Evolutionary conservation across 2,329 filamentous ascomycete genomes (phyloP).

Genomic region (Monosporascus sp.): DNA sequence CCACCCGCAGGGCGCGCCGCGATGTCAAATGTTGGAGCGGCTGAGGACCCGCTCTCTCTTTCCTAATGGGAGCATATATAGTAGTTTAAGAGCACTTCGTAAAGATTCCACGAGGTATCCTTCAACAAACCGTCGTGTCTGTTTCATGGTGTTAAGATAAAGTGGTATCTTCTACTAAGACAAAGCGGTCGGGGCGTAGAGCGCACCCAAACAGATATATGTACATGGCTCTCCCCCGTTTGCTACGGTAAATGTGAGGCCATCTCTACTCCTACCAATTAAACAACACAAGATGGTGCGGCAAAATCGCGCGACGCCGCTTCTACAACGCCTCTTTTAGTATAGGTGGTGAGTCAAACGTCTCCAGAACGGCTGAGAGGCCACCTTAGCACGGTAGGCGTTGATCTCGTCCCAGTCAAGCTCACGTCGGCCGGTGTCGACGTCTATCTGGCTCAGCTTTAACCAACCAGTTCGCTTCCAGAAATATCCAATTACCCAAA

Average conservation of each 20-base stretch:
- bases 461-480: slow-evolving; percentile 62
- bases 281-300: neutral
- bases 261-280: neutral
- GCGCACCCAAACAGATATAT: no score
- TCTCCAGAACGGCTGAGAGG: slow-evolving; percentile 41
- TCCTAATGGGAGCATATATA: no score
- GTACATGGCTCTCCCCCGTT: neutral
- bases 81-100: no score
- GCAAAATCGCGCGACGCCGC: neutral
- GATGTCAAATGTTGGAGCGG: neutral
- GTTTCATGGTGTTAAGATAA: no score
- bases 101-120: no score
- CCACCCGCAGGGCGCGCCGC: neutral
- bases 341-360: slow-evolving; percentile 27
- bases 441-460: slow-evolving; percentile 55
- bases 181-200: no score
- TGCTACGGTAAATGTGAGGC: neutral
- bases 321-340: slow-evolving; percentile 9
- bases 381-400: slow-evolving; percentile 38
- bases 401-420: slow-evolving; percentile 58
- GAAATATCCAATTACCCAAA: slow-evolving; percentile 50
- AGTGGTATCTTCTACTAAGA: no score
- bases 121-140: no score
- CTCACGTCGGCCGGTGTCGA: slow-evolving; percentile 59
- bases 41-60: no score